Base-by-base conservation (phyloP, 2,329 filamentous ascomycete genomes). In the Zymoseptoria pseudotritici region DNA sequence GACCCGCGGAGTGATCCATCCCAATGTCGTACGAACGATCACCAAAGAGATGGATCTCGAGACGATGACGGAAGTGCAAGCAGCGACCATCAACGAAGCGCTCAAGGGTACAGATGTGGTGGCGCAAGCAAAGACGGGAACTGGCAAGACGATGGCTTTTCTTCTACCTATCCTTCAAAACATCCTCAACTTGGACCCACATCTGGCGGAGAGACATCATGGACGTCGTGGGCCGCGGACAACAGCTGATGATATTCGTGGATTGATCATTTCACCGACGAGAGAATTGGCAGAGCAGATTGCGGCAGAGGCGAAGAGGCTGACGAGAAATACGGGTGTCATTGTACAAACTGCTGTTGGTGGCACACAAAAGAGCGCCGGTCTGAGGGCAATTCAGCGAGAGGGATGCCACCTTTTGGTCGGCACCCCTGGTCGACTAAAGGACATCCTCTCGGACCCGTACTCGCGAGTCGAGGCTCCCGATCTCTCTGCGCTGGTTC, bases 141-240 rank as follows among this genome's bases (percentile, higher is more conserved):
- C 94, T 19, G 94, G 94, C 72, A 99, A 99, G 78, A 99, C 94
- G 0, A 78, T 97, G 59, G 94, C 90, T 42, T 99, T 97, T 79
- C 81, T 99, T 22, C 77, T 97, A 6, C 94, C 94, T 55, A 80
- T 91, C 7, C 78, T 97, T 56, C 90, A 97, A 73, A 86, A 86
- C 61, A 89, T 96, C 70, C 78, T 96, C 62, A 74, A 76, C 20
- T 76, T 80, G 61, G 84, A 90, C 64, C 84, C 86, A 0, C 74
- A 77, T 0, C 81, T 95, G 36, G 84, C 82, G 56, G 73, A 78
- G 46, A 65, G 67, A 60, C 67, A 70, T 20, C 58, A 71, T 58
- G 73, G 79, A 3, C 82, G 74, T 79, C 36, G 76, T 79, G 66
- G 87, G 46, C 73, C 72, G 24, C 68, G 87, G 53, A 75, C 75